phyloP scores from a whole-genome alignment of 2,329 filamentous ascomycete genomes.

The Cercospora sesami region DNA sequence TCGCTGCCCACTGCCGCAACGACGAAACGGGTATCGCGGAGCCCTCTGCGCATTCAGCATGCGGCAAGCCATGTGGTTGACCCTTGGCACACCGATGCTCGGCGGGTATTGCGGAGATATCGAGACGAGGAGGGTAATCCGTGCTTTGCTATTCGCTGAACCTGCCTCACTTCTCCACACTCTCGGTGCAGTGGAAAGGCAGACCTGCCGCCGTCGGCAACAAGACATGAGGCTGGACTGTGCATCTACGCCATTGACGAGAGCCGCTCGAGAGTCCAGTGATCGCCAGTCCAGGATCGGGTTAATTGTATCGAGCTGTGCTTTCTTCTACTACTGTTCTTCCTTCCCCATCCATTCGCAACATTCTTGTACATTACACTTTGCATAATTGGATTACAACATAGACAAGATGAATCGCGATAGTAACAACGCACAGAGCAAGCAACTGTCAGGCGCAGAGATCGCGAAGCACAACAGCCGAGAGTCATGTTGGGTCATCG shows the following conservation, averaged over 20 bases:
- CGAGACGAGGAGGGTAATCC: background rate
- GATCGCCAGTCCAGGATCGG: conserved; percentile 16
- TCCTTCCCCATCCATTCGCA: background rate
- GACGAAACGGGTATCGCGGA: conserved; percentile 9
- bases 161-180: conserved; percentile 9
- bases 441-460: conserved; percentile 50
- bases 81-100: background rate
- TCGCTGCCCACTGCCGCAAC: background rate
- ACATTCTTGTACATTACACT: conserved; percentile 1
- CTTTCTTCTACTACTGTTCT: background rate
- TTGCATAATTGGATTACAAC: conserved; percentile 18
- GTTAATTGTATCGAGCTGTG: conserved; percentile 8
- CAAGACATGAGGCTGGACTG: conserved; percentile 16
- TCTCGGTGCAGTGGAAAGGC: conserved; percentile 19
- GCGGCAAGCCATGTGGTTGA: conserved; percentile 2
- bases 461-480: conserved; percentile 74
- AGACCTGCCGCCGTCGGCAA: conserved; percentile 14
- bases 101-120: conserved; percentile 17
- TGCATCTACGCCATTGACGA: conserved; percentile 7
- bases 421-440: conserved; percentile 44
- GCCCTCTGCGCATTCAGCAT: background rate
- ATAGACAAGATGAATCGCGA: conserved; percentile 46
- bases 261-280: conserved; percentile 1
- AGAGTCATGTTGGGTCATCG: conserved; percentile 89
- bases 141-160: conserved; percentile 8